These are phyloP conservation scores for Neonectria punicea DNA, from an alignment of 2,329 filamentous ascomycete species.

Conservation along the genomic window DNA sequence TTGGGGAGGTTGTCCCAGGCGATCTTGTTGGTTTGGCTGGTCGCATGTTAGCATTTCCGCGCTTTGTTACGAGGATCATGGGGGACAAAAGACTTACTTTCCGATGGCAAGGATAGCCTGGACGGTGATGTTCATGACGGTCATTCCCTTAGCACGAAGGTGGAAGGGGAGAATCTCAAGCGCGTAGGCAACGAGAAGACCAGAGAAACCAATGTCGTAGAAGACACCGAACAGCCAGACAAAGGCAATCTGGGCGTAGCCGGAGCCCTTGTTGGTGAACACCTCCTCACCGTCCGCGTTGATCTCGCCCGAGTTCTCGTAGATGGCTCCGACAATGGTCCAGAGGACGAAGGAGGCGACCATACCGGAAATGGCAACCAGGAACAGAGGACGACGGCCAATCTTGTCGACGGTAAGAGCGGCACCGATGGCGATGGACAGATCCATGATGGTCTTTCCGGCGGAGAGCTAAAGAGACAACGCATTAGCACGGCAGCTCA, in stretches of 20 bases:
- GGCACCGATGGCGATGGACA: constrained; percentile 66
- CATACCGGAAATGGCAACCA: constrained; percentile 61
- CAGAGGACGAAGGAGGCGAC: constrained; percentile 59
- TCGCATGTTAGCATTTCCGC: constrained; percentile 1
- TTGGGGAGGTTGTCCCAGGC: constrained; percentile 68
- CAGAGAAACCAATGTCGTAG: constrained; percentile 70
- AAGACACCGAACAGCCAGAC: constrained; percentile 69
- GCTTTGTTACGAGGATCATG: background rate
- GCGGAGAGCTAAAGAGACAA: constrained; percentile 51
- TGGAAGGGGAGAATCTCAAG: constrained; percentile 69
- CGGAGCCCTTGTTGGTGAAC: constrained; percentile 56
- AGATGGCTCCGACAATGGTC: constrained; percentile 64
- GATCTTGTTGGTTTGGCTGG: constrained; percentile 70
- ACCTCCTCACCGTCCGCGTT: constrained; percentile 35
- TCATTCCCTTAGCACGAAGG: constrained; percentile 68
- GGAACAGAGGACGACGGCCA: constrained; percentile 65
- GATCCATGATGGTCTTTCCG: constrained; percentile 68
- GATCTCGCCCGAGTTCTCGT: constrained; percentile 54
- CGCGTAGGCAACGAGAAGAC: constrained; percentile 66
- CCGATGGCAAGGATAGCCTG: constrained; percentile 70
- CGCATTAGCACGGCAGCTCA: constrained; percentile 7
- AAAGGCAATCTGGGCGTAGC: constrained; percentile 66
- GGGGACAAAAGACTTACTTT: constrained; percentile 57
- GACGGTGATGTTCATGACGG: constrained; percentile 72
- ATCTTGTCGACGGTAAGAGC: constrained; percentile 61